Percentiles rank a stretch among this genome's conserved stretches.
Evolutionary conservation across 2,329 filamentous ascomycete genomes (phyloP).

Genomic region (Ploettnerulaceae sp.): DNA sequence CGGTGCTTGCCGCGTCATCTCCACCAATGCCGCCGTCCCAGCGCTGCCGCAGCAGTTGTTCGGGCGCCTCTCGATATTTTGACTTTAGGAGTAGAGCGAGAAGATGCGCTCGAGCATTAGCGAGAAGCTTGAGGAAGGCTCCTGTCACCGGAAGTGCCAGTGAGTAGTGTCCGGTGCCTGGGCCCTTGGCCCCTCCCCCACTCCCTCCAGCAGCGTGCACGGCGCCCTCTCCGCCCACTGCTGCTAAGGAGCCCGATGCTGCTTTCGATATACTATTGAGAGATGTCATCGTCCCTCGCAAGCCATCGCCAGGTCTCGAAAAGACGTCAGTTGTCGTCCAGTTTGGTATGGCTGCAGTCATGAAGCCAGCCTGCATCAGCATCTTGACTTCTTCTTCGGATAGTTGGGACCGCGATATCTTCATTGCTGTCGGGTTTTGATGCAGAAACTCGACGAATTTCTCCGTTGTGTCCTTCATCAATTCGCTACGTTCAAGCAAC

Average conservation of each 20-base stretch:
- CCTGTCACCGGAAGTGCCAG: slow-evolving; percentile 65
- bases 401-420: slow-evolving; percentile 39
- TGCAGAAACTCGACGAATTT: slow-evolving; percentile 50
- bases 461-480: slow-evolving; percentile 42
- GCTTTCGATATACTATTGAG: slow-evolving; percentile 59
- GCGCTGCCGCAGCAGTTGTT: slow-evolving; percentile 57
- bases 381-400: slow-evolving; percentile 45
- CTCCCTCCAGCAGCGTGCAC: slow-evolving; percentile 58
- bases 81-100: slow-evolving; percentile 53
- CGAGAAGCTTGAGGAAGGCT: slow-evolving; percentile 60
- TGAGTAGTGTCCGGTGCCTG: slow-evolving; percentile 38
- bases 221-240: slow-evolving; percentile 64
- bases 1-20: slow-evolving; percentile 41
- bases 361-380: slow-evolving; percentile 61
- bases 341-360: slow-evolving; percentile 47
- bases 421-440: slow-evolving; percentile 44
- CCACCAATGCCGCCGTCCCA: slow-evolving; percentile 63
- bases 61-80: slow-evolving; percentile 57
- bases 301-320: slow-evolving; percentile 37
- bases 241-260: slow-evolving; percentile 62
- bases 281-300: slow-evolving; percentile 49
- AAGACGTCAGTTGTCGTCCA: slow-evolving; percentile 38
- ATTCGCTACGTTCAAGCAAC: slow-evolving; percentile 38
- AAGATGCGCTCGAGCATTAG: slow-evolving; percentile 57
- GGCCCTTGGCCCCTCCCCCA: slow-evolving; percentile 29